Evolutionary conservation across 2,329 filamentous ascomycete genomes (phyloP).

Genomic region (Cercospora sojina): DNA sequence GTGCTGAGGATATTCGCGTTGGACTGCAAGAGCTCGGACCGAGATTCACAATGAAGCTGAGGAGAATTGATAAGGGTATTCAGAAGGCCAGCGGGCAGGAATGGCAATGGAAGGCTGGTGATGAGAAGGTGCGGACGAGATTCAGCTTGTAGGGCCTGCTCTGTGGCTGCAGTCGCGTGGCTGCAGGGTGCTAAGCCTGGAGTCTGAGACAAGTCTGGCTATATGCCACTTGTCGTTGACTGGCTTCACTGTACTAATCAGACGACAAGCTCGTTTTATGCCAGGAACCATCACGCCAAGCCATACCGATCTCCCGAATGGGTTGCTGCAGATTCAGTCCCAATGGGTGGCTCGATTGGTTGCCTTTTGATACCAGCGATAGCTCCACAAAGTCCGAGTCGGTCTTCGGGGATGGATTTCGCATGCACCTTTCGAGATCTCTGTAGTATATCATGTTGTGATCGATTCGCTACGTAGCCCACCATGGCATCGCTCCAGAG

Average conservation of each 20-base stretch:
- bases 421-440: not conserved
- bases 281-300: not conserved
- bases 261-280: not conserved
- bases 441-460: too few species aligned
- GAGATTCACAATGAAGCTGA: constrained; percentile 78
- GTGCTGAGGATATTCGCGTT: constrained; percentile 79
- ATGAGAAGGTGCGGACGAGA: constrained; percentile 90
- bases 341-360: not conserved
- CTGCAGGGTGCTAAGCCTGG: not conserved
- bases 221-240: not conserved
- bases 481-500: too few species aligned
- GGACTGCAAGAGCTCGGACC: constrained; percentile 90
- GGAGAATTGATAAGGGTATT: constrained; percentile 87
- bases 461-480: too few species aligned
- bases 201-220: not conserved
- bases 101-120: constrained; percentile 95
- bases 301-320: not conserved
- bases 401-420: not conserved
- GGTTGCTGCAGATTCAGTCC: not conserved
- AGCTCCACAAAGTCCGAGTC: not conserved
- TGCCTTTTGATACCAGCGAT: not conserved
- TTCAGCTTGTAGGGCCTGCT: constrained; percentile 70
- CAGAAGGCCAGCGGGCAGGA: constrained; percentile 73
- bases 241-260: not conserved
- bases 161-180: not conserved